These are phyloP conservation scores for Suhomyces emberorum DNA, from an alignment of 805 yeast species.

Conservation along the genomic window DNA sequence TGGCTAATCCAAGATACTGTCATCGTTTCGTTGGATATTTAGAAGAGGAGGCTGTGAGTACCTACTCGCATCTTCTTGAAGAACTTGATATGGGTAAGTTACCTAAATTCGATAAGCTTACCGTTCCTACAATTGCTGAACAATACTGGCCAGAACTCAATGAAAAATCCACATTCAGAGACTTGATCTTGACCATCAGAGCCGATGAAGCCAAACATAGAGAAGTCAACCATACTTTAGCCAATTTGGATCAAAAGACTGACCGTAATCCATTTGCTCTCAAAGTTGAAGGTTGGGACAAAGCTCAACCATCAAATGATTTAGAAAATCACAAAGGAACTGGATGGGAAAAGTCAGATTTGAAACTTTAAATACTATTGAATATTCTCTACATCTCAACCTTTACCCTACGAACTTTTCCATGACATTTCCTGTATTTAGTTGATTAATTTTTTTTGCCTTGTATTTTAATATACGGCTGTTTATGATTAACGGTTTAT, in stretches of 20 bases:
- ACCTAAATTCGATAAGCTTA: conserved; percentile 43
- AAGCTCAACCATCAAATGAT: conserved; percentile 39
- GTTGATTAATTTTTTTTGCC: too few relatives aligned
- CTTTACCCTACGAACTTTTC: too few relatives aligned
- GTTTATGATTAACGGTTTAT: too few relatives aligned
- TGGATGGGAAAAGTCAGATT: conserved; percentile 44
- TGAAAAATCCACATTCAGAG: conserved; percentile 51
- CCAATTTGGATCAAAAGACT: conserved; percentile 48
- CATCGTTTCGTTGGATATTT: conserved; percentile 76
- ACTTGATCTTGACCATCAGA: conserved; percentile 57
- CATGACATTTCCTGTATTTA: too few relatives aligned
- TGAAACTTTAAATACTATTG: conserved; percentile 11
- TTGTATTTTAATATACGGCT: too few relatives aligned
- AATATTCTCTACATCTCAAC: too few relatives aligned
- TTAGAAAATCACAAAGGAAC: conserved; percentile 27
- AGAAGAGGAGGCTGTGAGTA: conserved; percentile 73
- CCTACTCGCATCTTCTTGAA: conserved; percentile 58
- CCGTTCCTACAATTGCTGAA: conserved; percentile 58
- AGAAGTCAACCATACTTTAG: conserved; percentile 76
- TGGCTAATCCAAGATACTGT: conserved; percentile 59
- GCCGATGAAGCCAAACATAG: conserved; percentile 81
- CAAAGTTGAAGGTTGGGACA: conserved; percentile 33
- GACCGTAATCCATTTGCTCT: conserved; percentile 70
- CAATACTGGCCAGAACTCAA: conserved; percentile 59
- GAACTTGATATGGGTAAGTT: conserved; percentile 51